A percentile compares a stretch with the other conserved stretches of the same genome.
phyloP scores from a whole-genome alignment of 352 stramenopile species.

The Aphanomyces astaci region DNA sequence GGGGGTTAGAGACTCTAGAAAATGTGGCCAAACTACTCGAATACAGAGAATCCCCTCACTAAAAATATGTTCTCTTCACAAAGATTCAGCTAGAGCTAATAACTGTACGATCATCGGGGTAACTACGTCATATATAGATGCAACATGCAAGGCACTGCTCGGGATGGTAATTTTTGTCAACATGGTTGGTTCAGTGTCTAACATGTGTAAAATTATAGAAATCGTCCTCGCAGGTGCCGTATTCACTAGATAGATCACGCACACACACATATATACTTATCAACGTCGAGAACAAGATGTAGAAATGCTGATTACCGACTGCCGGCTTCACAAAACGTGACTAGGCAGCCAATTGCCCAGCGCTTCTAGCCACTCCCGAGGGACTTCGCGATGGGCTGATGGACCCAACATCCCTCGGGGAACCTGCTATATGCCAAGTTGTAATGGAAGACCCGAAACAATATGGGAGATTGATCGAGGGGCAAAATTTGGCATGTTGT shows the following conservation, averaged over 20 bases:
- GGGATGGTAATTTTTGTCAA: constrained; percentile 21
- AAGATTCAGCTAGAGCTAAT: constrained; percentile 88
- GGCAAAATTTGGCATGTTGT: constrained; percentile 23
- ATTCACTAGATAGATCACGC: constrained; percentile 15
- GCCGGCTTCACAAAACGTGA: constrained; percentile 51
- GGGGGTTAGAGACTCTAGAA: constrained; percentile 22
- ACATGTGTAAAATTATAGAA: constrained; percentile 21
- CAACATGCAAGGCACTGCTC: constrained; percentile 13
- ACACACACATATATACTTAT: constrained; percentile 2
- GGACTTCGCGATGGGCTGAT: constrained; percentile 71
- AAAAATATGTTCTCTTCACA: constrained; percentile 43
- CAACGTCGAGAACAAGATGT: constrained; percentile 31
- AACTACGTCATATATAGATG: background rate
- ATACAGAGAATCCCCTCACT: constrained; percentile 33
- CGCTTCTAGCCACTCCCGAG: constrained; percentile 53
- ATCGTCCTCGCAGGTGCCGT: constrained; percentile 26
- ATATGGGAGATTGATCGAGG: constrained; percentile 21
- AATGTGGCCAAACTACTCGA: constrained; percentile 7
- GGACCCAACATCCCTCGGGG: constrained; percentile 64
- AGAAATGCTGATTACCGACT: constrained; percentile 77
- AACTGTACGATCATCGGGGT: constrained; percentile 71
- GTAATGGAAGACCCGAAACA: constrained; percentile 54
- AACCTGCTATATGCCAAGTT: constrained; percentile 54
- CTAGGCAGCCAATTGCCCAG: constrained; percentile 62
- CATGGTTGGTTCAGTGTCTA: constrained; percentile 25